Evolutionary conservation across 257 asterid species (phyloP).

Genomic region (Paulownia fortunei): DNA sequence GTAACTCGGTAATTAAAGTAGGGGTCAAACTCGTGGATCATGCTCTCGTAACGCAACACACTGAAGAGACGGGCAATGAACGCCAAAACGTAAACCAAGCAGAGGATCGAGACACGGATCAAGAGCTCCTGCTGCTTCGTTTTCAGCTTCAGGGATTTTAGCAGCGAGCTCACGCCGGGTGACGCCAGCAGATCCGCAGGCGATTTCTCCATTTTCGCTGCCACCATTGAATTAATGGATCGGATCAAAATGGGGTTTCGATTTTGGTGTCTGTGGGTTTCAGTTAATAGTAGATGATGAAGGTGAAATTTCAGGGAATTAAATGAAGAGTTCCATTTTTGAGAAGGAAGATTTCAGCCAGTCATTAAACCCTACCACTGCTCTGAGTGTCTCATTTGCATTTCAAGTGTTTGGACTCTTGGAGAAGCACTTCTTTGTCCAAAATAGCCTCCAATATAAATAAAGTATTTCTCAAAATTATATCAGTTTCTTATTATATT

Average conservation of each 20-base stretch:
- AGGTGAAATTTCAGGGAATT: not conserved
- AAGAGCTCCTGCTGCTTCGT: conserved; percentile 96
- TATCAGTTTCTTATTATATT: too few species aligned
- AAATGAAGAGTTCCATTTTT: conserved; percentile 28
- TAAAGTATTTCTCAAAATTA: not conserved
- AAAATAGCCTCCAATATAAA: not conserved
- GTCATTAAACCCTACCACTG: conserved; percentile 39
- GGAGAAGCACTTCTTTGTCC: conserved; percentile 16
- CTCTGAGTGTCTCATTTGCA: not conserved
- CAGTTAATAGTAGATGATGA: not conserved
- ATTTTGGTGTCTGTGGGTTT: not conserved
- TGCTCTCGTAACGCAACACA: conserved; percentile 94
- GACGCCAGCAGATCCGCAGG: conserved; percentile 55
- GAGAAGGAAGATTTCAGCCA: not conserved
- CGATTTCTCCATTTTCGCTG: conserved; percentile 51
- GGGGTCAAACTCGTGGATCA: conserved; percentile 99
- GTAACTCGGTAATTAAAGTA: conserved; percentile 97
- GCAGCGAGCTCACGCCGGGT: conserved; percentile 44
- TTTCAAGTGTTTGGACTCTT: not conserved
- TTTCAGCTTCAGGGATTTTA: conserved; percentile 73
- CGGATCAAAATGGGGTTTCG: conserved; percentile 22
- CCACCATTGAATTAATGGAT: conserved; percentile 43
- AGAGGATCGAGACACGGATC: conserved; percentile 80
- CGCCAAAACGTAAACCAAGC: conserved; percentile 81
- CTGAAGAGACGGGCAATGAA: conserved; percentile 90